A percentile compares a stretch with the other conserved stretches of the same genome.
These are phyloP conservation scores for Solanum corneliomulleri DNA, from an alignment of 257 asterid species.

Conservation along the genomic window DNA sequence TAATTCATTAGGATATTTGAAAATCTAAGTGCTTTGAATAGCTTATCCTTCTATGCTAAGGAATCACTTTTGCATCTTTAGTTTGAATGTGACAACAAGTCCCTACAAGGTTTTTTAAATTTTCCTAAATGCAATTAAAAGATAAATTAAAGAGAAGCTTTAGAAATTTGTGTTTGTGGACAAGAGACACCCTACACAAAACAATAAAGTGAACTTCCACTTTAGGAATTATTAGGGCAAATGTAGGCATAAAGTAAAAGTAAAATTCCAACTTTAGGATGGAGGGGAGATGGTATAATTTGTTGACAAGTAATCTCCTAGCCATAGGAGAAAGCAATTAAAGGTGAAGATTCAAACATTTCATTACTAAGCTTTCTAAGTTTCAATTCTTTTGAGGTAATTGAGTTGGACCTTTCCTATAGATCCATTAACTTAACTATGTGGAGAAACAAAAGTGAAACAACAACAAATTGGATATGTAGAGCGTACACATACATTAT, in stretches of 20 bases:
- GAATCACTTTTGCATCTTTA: neutral
- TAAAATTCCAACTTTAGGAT: neutral
- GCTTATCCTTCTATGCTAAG: neutral
- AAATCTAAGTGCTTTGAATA: neutral
- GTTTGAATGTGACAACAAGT: neutral
- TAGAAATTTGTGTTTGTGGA: neutral
- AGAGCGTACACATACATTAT: neutral
- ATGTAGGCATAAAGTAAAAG: neutral
- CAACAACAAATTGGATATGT: neutral
- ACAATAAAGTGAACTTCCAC: neutral
- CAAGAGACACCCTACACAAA: neutral
- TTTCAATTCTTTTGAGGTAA: neutral
- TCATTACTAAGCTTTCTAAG: neutral
- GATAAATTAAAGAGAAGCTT: neutral
- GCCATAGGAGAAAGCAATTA: neutral
- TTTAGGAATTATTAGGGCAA: neutral
- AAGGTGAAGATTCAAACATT: neutral
- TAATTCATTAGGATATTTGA: neutral
- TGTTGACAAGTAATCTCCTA: neutral
- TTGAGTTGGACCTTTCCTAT: neutral
- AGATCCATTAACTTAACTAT: neutral
- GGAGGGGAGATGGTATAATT: neutral
- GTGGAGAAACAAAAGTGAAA: neutral
- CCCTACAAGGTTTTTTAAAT: neutral
- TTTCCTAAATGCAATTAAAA: neutral